Evolutionary conservation across 306 rosid species (phyloP), one percentile per base, ranked within the genome.

Genomic region (Trifolium repens): DNA sequence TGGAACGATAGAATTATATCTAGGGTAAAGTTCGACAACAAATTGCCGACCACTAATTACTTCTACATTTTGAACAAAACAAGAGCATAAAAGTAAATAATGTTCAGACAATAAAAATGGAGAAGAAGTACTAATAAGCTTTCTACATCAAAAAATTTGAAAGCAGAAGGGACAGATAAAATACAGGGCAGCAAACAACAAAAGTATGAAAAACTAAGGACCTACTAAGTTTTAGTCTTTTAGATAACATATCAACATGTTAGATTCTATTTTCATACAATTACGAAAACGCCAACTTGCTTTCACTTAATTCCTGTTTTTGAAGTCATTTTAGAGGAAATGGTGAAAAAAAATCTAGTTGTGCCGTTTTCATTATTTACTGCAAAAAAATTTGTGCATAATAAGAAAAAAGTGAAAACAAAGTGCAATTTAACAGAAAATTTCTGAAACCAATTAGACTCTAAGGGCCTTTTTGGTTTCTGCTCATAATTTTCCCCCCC

Each of bases 51-150:
- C 67, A 17, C 72, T 46, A 61, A 19, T n/a, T 53, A 35, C 43
- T 22, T 12, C 55, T 5, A 17, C 12, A 7, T 59, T 47, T 60
- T 43, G 8, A 42, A 74, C 42, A 39, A 39, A 39, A 39, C 2
- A 1, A 39, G 9, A 2, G 42, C 19, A 67, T 37, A 4, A 32
- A 32, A 63, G 58, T 44, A 68, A 40, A 46, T 22, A 50, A 52
- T 13, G 59, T 37, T 64, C 44, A 26, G 27, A 58, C 47, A 7
- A 59, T 47, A 66, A 27, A 57, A 5, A 55, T 19, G 63, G 61
- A 44, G 17, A 77, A 30, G 57, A 50, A 49, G 76, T 9, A 15
- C 44, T 55, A 37, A 67, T 40, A 69, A 73, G 62, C 68, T 65
- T 42, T 72, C 43, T 22, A 55, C 13, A 9, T 3, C 3, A 55